Evolutionary conservation across 1,284 basidiomycete species (phyloP).

Genomic region (Inonotus hispidus): DNA sequence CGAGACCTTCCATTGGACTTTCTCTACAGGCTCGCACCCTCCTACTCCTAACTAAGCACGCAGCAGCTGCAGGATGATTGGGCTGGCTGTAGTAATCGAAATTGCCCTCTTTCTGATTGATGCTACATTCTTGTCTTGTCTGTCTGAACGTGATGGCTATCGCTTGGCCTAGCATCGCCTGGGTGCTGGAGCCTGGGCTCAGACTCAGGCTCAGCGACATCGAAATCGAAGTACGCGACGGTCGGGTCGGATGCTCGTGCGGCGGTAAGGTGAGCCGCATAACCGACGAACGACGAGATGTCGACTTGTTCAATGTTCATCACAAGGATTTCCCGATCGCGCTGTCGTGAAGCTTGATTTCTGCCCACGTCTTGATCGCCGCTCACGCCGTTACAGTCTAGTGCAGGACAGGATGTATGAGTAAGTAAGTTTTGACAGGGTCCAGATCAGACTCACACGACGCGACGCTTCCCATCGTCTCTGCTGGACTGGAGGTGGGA

Average conservation of each 20-base stretch:
- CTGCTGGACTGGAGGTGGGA: background rate
- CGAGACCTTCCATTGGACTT: background rate
- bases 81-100: no score
- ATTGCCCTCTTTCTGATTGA: no score
- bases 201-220: no score
- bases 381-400: background rate
- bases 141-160: no score
- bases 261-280: background rate
- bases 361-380: background rate
- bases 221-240: background rate
- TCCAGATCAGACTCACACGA: no score
- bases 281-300: no score
- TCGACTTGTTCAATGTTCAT: background rate
- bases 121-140: no score
- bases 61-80: no score
- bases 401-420: background rate
- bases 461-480: background rate
- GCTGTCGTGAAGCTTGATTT: background rate
- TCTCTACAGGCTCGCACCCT: background rate
- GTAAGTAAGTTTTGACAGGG: no score
- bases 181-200: no score
- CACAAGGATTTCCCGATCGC: background rate
- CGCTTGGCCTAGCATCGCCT: no score
- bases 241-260: slow-evolving; percentile 1
- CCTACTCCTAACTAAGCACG: no score